Percentiles rank a stretch among this genome's conserved stretches.
These are phyloP conservation scores for Phytophthora hybrid DNA, from an alignment of 352 stramenopile genomes.

Conservation along the genomic window DNA sequence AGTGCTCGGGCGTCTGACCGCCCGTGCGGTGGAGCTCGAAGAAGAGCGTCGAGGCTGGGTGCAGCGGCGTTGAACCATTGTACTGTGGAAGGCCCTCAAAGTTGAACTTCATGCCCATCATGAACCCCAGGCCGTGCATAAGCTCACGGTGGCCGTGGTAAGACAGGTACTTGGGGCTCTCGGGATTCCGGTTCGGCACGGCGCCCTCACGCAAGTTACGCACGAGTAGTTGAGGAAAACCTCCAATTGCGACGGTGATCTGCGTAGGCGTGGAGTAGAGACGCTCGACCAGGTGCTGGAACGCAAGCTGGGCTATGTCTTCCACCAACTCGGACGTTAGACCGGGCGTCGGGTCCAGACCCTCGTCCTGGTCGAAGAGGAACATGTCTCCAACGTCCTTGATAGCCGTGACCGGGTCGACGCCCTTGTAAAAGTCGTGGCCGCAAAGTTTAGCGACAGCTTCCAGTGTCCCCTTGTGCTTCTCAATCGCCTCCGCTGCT, in stretches of 20 bases:
- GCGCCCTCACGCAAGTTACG: constrained; percentile 65
- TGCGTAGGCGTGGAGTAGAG: constrained; percentile 74
- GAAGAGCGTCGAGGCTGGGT: constrained; percentile 77
- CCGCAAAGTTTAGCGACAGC: constrained; percentile 56
- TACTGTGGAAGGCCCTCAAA: constrained; percentile 67
- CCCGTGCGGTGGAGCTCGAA: constrained; percentile 69
- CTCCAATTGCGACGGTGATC: constrained; percentile 73
- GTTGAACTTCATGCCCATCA: constrained; percentile 85
- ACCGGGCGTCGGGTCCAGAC: constrained; percentile 52
- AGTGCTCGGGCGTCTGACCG: constrained; percentile 37
- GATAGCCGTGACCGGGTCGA: constrained; percentile 62
- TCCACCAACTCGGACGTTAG: constrained; percentile 53
- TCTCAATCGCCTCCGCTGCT: constrained; percentile 49
- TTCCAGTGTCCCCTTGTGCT: constrained; percentile 54
- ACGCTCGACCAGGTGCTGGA: constrained; percentile 78
- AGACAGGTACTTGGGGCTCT: constrained; percentile 75
- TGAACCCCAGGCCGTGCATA: constrained; percentile 79
- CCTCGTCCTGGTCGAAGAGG: constrained; percentile 73
- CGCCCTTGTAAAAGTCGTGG: constrained; percentile 51
- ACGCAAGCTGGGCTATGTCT: constrained; percentile 68
- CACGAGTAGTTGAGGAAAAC: constrained; percentile 74
- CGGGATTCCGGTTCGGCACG: constrained; percentile 31
- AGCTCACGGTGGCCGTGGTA: constrained; percentile 86
- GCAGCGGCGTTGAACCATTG: constrained; percentile 74
- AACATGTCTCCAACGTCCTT: constrained; percentile 85